Conservation (phyloP, 1,284 basidiomycete species). For the Ustilago xerochloae region DNA sequence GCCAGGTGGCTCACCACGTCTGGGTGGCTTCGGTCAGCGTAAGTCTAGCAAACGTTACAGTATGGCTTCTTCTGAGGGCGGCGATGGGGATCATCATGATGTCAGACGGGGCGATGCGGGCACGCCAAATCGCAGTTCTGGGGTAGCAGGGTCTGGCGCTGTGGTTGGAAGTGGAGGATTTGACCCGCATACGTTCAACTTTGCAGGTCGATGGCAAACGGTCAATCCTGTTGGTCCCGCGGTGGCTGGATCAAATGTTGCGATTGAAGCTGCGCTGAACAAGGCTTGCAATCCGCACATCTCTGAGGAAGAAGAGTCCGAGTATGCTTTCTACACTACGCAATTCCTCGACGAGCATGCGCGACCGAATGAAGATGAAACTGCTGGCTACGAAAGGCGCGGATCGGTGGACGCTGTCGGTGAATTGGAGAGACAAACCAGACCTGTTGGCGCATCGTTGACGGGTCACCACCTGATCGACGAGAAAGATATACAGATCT, state of each 20-base stretch:
- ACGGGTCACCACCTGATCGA: conserved; percentile 45
- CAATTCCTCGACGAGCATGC: conserved; percentile 43
- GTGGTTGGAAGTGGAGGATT: conserved; percentile 9
- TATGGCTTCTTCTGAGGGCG: conserved; percentile 30
- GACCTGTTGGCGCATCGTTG: conserved; percentile 8
- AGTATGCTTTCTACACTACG: conserved; percentile 49
- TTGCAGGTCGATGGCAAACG: conserved; percentile 47
- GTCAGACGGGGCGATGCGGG: background rate
- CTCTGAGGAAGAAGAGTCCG: conserved; percentile 38
- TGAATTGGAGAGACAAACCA: background rate
- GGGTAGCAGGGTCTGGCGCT: background rate
- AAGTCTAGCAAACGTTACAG: conserved; percentile 32
- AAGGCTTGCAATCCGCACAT: conserved; percentile 46
- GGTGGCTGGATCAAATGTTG: conserved; percentile 32
- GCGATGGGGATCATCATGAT: conserved; percentile 12
- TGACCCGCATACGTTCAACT: conserved; percentile 46
- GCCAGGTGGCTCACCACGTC: conserved; percentile 22
- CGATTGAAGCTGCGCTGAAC: conserved; percentile 40
- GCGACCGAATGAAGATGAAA: conserved; percentile 14
- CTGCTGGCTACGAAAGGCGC: background rate
- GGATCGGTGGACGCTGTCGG: background rate
- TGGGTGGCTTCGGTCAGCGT: conserved; percentile 1
- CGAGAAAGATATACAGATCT: conserved; percentile 50
- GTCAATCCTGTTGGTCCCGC: conserved; percentile 24
- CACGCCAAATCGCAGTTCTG: conserved; percentile 5